Conservation (phyloP, 768 basidiomycete genomes). For the Russula vinacea region DNA sequence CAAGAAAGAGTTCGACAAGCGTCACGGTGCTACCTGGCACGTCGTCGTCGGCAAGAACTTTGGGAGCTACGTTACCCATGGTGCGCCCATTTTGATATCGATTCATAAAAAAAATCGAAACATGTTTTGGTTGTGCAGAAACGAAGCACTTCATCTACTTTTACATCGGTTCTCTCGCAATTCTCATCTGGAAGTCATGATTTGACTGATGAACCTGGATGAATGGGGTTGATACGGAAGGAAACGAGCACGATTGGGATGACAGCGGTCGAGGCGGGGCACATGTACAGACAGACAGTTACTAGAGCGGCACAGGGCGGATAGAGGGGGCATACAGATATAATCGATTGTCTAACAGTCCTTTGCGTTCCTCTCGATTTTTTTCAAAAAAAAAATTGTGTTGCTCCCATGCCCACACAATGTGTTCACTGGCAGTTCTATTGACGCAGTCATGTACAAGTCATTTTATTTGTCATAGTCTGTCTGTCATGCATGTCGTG, state of each 20-base stretch:
- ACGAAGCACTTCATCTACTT: slow-evolving; percentile 99
- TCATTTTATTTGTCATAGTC: background rate
- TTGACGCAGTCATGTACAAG: background rate
- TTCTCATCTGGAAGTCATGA: slow-evolving; percentile 93
- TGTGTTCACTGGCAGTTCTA: no score
- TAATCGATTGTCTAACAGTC: slow-evolving; percentile 19
- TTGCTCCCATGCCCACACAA: slow-evolving; percentile 9
- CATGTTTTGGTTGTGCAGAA: slow-evolving; percentile 51
- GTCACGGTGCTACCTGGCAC: slow-evolving; percentile 95
- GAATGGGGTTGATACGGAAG: background rate
- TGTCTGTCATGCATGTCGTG: slow-evolving; percentile 14
- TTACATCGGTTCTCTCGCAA: slow-evolving; percentile 88
- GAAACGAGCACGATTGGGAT: background rate
- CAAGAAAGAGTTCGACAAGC: slow-evolving; percentile 96
- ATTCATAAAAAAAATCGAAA: background rate
- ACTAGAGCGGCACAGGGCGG: slow-evolving; percentile 2
- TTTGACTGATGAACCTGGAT: background rate
- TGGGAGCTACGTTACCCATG: slow-evolving; percentile 97
- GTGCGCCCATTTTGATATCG: slow-evolving; percentile 43
- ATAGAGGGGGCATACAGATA: slow-evolving; percentile 12
- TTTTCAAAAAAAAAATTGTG: background rate
- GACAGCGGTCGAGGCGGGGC: background rate
- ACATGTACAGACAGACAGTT: background rate
- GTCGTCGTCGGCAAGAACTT: slow-evolving; percentile 99
- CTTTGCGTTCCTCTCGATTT: slow-evolving; percentile 6